A percentile compares a stretch with the other conserved stretches of the same genome.
Evolutionary conservation across 2,329 filamentous ascomycete genomes (phyloP).

Genomic region (Ilyonectria destructans): DNA sequence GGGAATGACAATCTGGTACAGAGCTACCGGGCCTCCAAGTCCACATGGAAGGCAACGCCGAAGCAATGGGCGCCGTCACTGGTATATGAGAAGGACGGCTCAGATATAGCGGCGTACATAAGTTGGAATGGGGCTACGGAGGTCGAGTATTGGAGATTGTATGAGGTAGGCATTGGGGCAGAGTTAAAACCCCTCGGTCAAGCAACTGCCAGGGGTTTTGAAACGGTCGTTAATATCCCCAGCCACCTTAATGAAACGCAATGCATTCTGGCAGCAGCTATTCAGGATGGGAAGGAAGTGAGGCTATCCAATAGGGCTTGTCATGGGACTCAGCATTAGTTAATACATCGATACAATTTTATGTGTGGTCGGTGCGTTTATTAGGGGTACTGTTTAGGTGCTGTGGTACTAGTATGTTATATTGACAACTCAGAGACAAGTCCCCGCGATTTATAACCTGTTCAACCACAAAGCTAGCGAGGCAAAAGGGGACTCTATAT

Average conservation of each 20-base stretch:
- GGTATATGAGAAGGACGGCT: slow-evolving; percentile 31
- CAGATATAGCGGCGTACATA: slow-evolving; percentile 34
- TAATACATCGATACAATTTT: too few species aligned
- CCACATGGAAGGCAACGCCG: slow-evolving; percentile 45
- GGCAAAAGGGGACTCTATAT: too few species aligned
- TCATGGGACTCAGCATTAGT: not conserved
- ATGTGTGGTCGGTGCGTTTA: not conserved
- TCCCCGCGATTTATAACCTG: too few species aligned
- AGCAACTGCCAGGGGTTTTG: slow-evolving; percentile 35
- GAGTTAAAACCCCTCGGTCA: slow-evolving; percentile 20
- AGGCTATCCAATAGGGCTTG: slow-evolving; percentile 44
- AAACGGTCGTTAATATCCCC: slow-evolving; percentile 45
- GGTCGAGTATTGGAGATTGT: slow-evolving; percentile 45
- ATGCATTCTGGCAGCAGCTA: slow-evolving; percentile 42
- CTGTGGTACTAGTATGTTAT: too few species aligned
- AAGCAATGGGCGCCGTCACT: slow-evolving; percentile 37
- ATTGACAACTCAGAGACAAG: too few species aligned
- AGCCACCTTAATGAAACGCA: slow-evolving; percentile 28
- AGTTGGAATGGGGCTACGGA: slow-evolving; percentile 51
- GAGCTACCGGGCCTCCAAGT: slow-evolving; percentile 47
- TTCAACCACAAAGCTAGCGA: too few species aligned
- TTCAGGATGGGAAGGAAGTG: slow-evolving; percentile 40
- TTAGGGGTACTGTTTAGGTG: too few species aligned
- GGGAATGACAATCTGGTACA: slow-evolving; percentile 42
- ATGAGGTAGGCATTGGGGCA: slow-evolving; percentile 20